These are phyloP conservation scores for Pilobolus umbonatus DNA, from an alignment of 192 early-diverging fungal species.

Conservation along the genomic window DNA sequence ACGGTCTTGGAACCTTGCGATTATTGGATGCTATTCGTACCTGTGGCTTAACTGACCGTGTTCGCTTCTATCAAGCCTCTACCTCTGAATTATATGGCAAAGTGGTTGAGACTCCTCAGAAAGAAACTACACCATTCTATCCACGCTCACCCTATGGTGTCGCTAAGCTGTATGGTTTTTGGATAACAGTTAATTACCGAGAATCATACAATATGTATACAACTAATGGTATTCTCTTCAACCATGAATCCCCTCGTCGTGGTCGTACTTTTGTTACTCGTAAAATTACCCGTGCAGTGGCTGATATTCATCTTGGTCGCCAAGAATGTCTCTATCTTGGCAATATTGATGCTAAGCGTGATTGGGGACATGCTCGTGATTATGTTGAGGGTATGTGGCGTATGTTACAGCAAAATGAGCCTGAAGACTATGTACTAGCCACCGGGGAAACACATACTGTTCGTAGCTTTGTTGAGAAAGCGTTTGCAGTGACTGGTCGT, in stretches of 20 bases:
- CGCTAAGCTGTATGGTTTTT: conserved; percentile 80
- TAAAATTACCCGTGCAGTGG: conserved; percentile 74
- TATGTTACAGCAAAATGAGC: conserved; percentile 71
- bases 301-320: conserved; percentile 62
- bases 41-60: conserved; percentile 56
- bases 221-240: conserved; percentile 75
- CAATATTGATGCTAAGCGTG: conserved; percentile 74
- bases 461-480: conserved; percentile 74
- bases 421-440: conserved; percentile 72
- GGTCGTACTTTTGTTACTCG: conserved; percentile 75
- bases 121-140: conserved; percentile 80
- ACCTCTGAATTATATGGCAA: conserved; percentile 77
- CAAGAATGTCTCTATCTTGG: conserved; percentile 69
- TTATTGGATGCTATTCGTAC: conserved; percentile 76
- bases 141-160: conserved; percentile 79
- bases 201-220: conserved; percentile 76
- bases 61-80: conserved; percentile 62
- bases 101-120: conserved; percentile 70
- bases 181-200: conserved; percentile 78
- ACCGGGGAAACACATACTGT: conserved; percentile 81
- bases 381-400: conserved; percentile 79
- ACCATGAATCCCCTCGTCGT: conserved; percentile 73
- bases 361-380: conserved; percentile 80
- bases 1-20: conserved; percentile 73
- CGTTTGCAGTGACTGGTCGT: conserved; percentile 56